These are phyloP conservation scores for Sarcocystis neurona DNA, from an alignment of 169 alveolate genomes.

Conservation along the genomic window DNA sequence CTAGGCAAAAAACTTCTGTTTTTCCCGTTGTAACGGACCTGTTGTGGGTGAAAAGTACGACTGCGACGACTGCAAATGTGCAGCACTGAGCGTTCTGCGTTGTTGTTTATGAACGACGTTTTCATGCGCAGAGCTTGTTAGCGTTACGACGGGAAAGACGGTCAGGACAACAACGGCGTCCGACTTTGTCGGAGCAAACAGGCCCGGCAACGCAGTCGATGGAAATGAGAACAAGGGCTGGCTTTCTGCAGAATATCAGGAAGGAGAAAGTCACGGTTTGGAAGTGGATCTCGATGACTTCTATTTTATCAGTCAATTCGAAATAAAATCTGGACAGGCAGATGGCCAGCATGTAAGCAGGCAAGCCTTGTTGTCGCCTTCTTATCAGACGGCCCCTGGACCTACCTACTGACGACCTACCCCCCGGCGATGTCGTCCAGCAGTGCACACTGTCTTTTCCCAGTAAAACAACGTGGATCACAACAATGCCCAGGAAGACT, in stretches of 20 bases:
- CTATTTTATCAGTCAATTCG: conserved; percentile 40
- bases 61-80: no score
- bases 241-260: conserved; percentile 38
- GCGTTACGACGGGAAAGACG: not conserved
- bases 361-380: no score
- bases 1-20: no score
- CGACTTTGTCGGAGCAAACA: conserved; percentile 46
- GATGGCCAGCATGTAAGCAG: conserved; percentile 24
- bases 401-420: no score
- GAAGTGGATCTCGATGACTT: conserved; percentile 28
- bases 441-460: no score
- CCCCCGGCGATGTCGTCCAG: no score
- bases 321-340: conserved; percentile 15
- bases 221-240: conserved; percentile 46
- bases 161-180: not conserved
- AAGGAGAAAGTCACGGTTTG: conserved; percentile 34
- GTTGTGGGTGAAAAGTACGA: no score
- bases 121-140: not conserved
- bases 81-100: no score
- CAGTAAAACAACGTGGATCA: no score
- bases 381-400: no score
- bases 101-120: not conserved
- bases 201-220: conserved; percentile 44
- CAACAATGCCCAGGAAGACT: no score
- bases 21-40: no score